Evolutionary conservation across 768 basidiomycete species (phyloP).

Genomic region (Amanita polypyramis): DNA sequence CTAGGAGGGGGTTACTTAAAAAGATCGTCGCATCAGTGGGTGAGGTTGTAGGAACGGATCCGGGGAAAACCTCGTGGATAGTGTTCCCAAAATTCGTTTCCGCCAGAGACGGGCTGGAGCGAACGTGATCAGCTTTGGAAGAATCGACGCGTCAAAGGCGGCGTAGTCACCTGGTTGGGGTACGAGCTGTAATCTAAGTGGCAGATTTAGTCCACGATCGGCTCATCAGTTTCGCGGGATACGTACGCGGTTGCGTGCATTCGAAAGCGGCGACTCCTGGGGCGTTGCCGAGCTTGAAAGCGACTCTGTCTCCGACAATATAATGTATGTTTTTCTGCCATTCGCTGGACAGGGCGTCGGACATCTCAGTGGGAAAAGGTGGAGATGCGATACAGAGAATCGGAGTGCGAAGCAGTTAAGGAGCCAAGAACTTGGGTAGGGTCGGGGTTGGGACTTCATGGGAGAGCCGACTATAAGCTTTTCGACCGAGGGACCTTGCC

Average conservation of each 20-base stretch:
- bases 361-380: constrained; percentile 3
- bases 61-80: constrained; percentile 22
- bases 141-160: neutral
- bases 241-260: constrained; percentile 19
- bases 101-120: constrained; percentile 16
- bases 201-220: neutral
- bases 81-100: constrained; percentile 21
- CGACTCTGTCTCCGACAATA: constrained; percentile 19
- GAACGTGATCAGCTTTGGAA: neutral
- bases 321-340: constrained; percentile 18
- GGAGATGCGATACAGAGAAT: neutral
- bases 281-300: constrained; percentile 20
- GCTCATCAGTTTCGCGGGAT: neutral
- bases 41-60: constrained; percentile 1
- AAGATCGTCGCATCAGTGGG: neutral
- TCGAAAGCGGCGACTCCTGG: constrained; percentile 24
- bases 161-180: constrained; percentile 15
- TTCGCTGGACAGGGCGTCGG: constrained; percentile 22
- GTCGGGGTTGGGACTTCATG: constrained; percentile 4
- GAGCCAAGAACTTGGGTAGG: neutral
- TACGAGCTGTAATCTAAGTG: constrained; percentile 16
- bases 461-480: neutral
- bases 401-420: constrained; percentile 4
- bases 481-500: neutral
- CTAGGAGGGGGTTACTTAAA: neutral